These are phyloP conservation scores for Ligustrum vulgare DNA, from an alignment of 257 asterid genomes.

Conservation along the genomic window DNA sequence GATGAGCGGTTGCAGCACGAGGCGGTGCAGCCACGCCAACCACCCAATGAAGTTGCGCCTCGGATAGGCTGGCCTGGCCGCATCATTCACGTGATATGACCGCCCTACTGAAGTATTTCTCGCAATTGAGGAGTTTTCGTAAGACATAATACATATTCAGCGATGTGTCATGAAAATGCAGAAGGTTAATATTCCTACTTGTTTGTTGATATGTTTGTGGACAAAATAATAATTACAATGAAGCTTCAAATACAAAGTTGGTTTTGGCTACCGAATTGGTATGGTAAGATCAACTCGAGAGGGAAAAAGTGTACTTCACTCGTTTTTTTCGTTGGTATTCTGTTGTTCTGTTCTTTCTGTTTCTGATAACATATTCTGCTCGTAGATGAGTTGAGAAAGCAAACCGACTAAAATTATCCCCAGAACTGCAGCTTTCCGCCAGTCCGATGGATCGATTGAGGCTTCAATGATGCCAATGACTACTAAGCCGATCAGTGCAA, in stretches of 20 bases:
- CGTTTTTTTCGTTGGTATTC: constrained; percentile 37
- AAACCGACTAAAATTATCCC: constrained; percentile 80
- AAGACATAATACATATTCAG: neutral
- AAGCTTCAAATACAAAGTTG: neutral
- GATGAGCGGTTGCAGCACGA: too few relatives aligned
- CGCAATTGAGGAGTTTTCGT: too few relatives aligned
- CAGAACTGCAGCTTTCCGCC: constrained; percentile 72
- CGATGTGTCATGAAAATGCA: neutral
- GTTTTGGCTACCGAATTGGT: neutral
- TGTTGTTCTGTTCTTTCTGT: constrained; percentile 38
- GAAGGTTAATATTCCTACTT: neutral
- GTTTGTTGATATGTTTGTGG: neutral
- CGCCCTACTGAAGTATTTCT: too few relatives aligned
- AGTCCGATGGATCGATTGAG: constrained; percentile 50
- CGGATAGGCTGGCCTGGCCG: too few relatives aligned
- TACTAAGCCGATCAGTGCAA: constrained; percentile 64
- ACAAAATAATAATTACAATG: constrained; percentile 16
- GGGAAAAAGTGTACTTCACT: constrained; percentile 23
- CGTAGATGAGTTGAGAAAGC: constrained; percentile 70
- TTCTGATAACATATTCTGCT: constrained; percentile 62
- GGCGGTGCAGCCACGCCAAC: too few relatives aligned
- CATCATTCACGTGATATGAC: too few relatives aligned
- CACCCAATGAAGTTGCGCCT: too few relatives aligned
- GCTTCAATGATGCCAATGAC: constrained; percentile 61
- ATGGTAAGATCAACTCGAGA: constrained; percentile 11